Evolutionary conservation across 2,329 filamentous ascomycete genomes (phyloP), one percentile per base, ranked within the genome.

Genomic region (Didymella sp.): DNA sequence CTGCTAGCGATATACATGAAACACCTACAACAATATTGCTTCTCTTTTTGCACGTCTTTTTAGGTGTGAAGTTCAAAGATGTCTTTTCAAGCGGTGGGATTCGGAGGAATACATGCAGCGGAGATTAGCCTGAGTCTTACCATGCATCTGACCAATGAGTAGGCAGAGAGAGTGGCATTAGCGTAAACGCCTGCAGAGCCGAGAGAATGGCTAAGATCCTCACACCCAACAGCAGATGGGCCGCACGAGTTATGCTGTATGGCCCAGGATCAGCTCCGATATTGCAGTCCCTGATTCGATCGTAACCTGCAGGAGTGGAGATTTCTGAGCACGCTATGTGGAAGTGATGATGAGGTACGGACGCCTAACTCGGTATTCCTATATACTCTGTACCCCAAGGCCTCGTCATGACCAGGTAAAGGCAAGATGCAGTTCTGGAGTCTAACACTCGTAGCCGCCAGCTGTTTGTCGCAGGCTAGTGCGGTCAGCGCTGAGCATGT

Each of bases 341-440:
- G 12, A 48, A 46, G 12, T 15, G 28, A 42, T 24, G 51, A 30
- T 24, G 33, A 40, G 25, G 19, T 24, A 33, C 17, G 42, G 4
- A 30, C 40, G 41, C 30, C 31, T 51, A n/a, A 43, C n/a, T 12
- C 11, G 19, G 7, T 21, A 24, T 27, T 15, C 21, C 19, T 22
- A 33, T 7, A 21, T 27, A 13, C 15, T 6, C 12, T 15, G 15
- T 30, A 11, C 19, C 50, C 8, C n/a, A n/a, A n/a, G n/a, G n/a
- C 6, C 19, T 42, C 13, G 13, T 28, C 11, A 9, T 41, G 13
- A 28, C 19, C 11, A 27, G 17, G 44, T 6, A 44, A 24, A 50
- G 15, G 37, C 31, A 56, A 21, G 8, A 56, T 56, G 47, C 25
- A 22, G 13, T 30, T 56, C 28, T 56, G 53, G 41, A n/a, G n/a